Evolutionary conservation across 352 stramenopile species (phyloP).

Genomic region (Phytophthora pluvialis): DNA sequence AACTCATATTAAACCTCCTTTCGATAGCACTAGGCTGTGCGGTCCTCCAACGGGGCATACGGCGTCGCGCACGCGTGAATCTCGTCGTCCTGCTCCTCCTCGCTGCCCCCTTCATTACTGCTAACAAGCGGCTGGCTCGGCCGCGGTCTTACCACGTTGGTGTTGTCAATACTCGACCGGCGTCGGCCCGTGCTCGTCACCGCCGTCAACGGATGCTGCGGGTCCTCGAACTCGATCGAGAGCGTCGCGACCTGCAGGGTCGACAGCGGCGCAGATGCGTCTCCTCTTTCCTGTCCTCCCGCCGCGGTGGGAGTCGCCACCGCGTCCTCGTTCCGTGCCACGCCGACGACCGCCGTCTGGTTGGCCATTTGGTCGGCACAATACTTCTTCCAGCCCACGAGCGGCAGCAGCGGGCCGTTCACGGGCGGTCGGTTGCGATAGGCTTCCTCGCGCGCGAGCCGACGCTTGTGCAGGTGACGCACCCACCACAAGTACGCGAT

Average conservation of each 20-base stretch:
- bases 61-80: constrained; percentile 21
- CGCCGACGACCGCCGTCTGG: constrained; percentile 20
- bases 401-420: constrained; percentile 34
- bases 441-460: constrained; percentile 12
- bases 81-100: constrained; percentile 23
- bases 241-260: constrained; percentile 31
- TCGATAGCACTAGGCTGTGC: constrained; percentile 14
- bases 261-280: constrained; percentile 3
- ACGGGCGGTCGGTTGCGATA: constrained; percentile 18
- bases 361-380: constrained; percentile 33
- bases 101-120: constrained; percentile 11
- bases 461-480: constrained; percentile 9
- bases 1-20: constrained; percentile 35
- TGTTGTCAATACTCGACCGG: constrained; percentile 34
- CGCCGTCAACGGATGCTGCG: constrained; percentile 35
- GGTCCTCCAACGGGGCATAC: constrained; percentile 29
- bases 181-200: constrained; percentile 35
- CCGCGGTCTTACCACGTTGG: constrained; percentile 25
- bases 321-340: not conserved
- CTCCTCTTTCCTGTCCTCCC: not conserved
- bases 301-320: constrained; percentile 1
- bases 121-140: constrained; percentile 18
- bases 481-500: constrained; percentile 29
- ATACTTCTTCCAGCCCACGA: constrained; percentile 44
- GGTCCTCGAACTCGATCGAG: constrained; percentile 41